Evolutionary conservation across 495 filamentous ascomycete genomes (phyloP).

Genomic region (Choiromyces venosus): DNA sequence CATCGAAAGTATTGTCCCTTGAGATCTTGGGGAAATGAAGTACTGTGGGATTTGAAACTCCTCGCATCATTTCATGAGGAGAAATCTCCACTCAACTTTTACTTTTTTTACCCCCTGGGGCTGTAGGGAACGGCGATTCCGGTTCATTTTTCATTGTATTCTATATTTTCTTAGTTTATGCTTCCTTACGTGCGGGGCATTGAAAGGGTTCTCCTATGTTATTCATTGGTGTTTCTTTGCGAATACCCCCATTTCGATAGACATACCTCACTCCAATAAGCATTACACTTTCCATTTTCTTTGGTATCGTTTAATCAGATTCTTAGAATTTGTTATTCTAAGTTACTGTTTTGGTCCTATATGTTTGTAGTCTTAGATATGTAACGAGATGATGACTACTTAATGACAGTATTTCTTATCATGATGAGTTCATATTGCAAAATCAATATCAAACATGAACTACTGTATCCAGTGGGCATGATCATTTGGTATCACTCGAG

Average conservation of each 20-base stretch:
- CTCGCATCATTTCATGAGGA: neutral
- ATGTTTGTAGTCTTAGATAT: neutral
- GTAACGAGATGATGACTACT: neutral
- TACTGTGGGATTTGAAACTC: neutral
- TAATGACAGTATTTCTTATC: neutral
- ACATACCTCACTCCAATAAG: neutral
- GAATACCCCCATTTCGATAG: neutral
- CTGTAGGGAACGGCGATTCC: neutral
- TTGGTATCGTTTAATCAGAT: neutral
- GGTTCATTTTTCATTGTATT: constrained; percentile 3
- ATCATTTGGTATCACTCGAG: neutral
- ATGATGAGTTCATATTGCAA: neutral
- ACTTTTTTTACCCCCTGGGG: neutral
- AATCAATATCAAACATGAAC: neutral
- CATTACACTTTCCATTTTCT: neutral
- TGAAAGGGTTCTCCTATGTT: neutral
- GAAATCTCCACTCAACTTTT: neutral
- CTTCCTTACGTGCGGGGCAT: neutral
- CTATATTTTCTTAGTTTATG: neutral
- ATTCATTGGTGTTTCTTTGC: neutral
- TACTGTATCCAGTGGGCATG: neutral
- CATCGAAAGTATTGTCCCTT: constrained; percentile 13
- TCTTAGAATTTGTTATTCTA: neutral
- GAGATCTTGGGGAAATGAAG: neutral
- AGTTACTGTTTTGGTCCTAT: neutral